These are phyloP conservation scores for Blastocladiella emersonii DNA, from an alignment of 371 early-diverging fungal genomes.

Conservation along the genomic window DNA sequence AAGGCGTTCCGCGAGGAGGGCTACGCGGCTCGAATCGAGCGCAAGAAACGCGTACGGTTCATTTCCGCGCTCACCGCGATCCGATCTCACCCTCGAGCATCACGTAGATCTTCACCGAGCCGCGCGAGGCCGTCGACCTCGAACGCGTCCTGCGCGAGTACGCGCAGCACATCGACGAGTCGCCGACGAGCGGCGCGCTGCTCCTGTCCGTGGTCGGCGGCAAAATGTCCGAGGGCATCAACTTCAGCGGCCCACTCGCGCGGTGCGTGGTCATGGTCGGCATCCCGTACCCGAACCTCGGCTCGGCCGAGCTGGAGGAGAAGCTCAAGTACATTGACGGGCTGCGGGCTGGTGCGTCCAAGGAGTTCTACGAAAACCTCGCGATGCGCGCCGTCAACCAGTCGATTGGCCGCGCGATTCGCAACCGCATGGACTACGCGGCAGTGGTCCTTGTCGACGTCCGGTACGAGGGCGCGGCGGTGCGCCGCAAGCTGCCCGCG, in stretches of 20 bases:
- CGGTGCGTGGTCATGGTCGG: conserved; percentile 80
- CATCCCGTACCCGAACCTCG: conserved; percentile 67
- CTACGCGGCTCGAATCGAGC: conserved; percentile 29
- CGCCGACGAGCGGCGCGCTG: conserved; percentile 48
- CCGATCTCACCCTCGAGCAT: too few relatives aligned
- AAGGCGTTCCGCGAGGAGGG: conserved; percentile 38
- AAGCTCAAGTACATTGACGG: conserved; percentile 50
- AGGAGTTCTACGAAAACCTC: conserved; percentile 73
- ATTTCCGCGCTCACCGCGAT: too few relatives aligned
- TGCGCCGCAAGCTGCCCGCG: conserved; percentile 24
- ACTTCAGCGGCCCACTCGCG: conserved; percentile 78
- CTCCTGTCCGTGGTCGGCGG: conserved; percentile 94
- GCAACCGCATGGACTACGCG: conserved; percentile 72
- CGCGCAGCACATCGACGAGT: conserved; percentile 25
- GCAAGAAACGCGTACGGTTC: conserved; percentile 47
- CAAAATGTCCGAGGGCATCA: conserved; percentile 95
- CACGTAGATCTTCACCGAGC: conserved; percentile 67
- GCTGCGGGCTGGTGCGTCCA: neutral
- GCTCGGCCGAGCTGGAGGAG: conserved; percentile 51
- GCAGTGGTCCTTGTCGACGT: conserved; percentile 41
- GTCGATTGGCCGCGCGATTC: conserved; percentile 84
- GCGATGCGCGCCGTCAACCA: conserved; percentile 97
- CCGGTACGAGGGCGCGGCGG: conserved; percentile 20
- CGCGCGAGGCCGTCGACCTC: conserved; percentile 37
- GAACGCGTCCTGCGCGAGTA: conserved; percentile 49